Percentiles rank a stretch among this genome's conserved stretches.
These are phyloP conservation scores for Phytopythium aichiense DNA, from an alignment of 352 stramenopile species.

Conservation along the genomic window DNA sequence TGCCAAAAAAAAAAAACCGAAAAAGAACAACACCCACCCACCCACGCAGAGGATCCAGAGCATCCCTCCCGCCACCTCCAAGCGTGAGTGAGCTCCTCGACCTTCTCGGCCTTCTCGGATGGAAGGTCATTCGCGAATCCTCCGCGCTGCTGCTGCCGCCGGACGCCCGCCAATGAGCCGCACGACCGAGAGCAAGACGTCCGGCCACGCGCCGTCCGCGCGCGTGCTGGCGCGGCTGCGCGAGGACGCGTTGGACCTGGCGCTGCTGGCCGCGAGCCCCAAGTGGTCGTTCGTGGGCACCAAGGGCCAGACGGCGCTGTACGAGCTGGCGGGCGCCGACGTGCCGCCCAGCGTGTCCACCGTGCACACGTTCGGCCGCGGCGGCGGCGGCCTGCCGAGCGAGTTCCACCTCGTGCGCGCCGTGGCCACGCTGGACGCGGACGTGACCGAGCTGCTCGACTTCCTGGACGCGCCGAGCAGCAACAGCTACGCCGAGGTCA, in stretches of 20 bases:
- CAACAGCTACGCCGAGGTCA: slow-evolving; percentile 42
- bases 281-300: slow-evolving; percentile 52
- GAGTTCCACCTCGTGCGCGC: slow-evolving; percentile 68
- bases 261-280: slow-evolving; percentile 27
- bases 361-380: slow-evolving; percentile 40
- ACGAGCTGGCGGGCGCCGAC: slow-evolving; percentile 52
- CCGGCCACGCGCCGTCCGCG: slow-evolving; percentile 37
- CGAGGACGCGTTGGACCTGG: slow-evolving; percentile 44
- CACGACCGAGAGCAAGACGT: slow-evolving; percentile 40
- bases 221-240: slow-evolving; percentile 49
- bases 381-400: slow-evolving; percentile 34
- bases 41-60: no score
- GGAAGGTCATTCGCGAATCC: slow-evolving; percentile 3
- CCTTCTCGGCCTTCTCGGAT: no score
- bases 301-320: slow-evolving; percentile 50
- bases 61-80: no score
- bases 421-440: slow-evolving; percentile 48
- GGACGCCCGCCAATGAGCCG: slow-evolving; percentile 32
- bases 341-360: slow-evolving; percentile 38
- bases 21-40: no score
- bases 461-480: slow-evolving; percentile 40
- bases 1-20: no score
- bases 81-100: no score
- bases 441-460: slow-evolving; percentile 41
- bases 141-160: background rate